Evolutionary conservation across 495 filamentous ascomycete species (phyloP).

Genomic region (Astrothelium subdiscretum): DNA sequence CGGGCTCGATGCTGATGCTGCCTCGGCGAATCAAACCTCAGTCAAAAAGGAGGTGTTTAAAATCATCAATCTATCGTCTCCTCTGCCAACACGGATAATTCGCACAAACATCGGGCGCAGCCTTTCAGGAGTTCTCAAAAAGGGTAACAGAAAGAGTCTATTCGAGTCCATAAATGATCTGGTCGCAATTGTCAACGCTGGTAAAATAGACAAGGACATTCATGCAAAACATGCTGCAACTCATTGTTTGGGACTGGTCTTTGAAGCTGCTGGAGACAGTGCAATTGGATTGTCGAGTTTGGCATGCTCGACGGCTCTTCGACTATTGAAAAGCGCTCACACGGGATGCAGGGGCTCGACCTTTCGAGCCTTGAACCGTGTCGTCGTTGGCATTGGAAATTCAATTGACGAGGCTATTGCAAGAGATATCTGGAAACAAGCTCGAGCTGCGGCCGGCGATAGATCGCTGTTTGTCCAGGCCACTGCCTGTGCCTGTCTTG

Average conservation of each 20-base stretch:
- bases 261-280: conserved; percentile 81
- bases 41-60: conserved; percentile 85
- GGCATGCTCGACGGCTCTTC: conserved; percentile 57
- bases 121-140: conserved; percentile 71
- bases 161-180: conserved; percentile 93
- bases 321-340: conserved; percentile 71
- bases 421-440: conserved; percentile 88
- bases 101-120: conserved; percentile 78
- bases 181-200: conserved; percentile 54
- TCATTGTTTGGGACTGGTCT: conserved; percentile 79
- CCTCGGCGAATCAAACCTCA: conserved; percentile 76
- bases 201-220: conserved; percentile 72
- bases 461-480: conserved; percentile 74
- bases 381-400: conserved; percentile 55
- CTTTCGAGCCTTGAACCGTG: conserved; percentile 68
- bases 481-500: conserved; percentile 68
- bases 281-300: conserved; percentile 74
- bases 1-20: conserved; percentile 57
- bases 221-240: conserved; percentile 75
- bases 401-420: conserved; percentile 78
- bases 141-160: conserved; percentile 81
- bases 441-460: conserved; percentile 64
- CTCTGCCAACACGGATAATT: conserved; percentile 76
- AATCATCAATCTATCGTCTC: conserved; percentile 75
- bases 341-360: conserved; percentile 72